phyloP scores from a whole-genome alignment of 2,329 filamentous ascomycete species.

The Bipolaris victoriae region DNA sequence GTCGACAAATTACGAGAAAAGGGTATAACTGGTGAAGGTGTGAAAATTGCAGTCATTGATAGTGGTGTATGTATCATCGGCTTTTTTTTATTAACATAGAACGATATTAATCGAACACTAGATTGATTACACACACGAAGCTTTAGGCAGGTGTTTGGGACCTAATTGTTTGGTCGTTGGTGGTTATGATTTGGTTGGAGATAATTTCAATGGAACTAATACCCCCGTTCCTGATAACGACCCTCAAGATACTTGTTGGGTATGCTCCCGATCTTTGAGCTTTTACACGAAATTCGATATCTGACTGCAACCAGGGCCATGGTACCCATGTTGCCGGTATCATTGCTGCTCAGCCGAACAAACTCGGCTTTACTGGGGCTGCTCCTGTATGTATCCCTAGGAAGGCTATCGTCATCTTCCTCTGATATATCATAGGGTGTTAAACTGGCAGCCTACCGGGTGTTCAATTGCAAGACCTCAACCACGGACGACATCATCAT shows the following conservation, averaged over 20 bases:
- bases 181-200: constrained; percentile 1
- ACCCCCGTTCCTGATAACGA: not conserved
- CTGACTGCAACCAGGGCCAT: not conserved
- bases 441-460: not conserved
- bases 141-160: not conserved
- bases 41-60: constrained; percentile 54
- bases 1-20: constrained; percentile 49
- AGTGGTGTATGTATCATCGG: constrained; percentile 32
- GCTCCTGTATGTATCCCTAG: not conserved
- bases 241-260: not conserved
- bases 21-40: constrained; percentile 54
- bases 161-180: not conserved
- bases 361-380: not conserved
- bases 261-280: not conserved
- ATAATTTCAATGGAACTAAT: not conserved
- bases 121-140: not conserved
- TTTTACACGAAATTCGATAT: not conserved
- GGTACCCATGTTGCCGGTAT: constrained; percentile 1
- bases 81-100: not conserved
- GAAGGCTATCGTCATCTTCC: no score
- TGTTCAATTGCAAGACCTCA: not conserved
- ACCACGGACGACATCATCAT: not conserved
- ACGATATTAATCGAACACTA: not conserved
- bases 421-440: not conserved
- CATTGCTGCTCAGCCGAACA: not conserved